A percentile compares a stretch with the other conserved stretches of the same genome.
These are phyloP conservation scores for Prunus yedoensis DNA, from an alignment of 331 rosid species.

Conservation along the genomic window DNA sequence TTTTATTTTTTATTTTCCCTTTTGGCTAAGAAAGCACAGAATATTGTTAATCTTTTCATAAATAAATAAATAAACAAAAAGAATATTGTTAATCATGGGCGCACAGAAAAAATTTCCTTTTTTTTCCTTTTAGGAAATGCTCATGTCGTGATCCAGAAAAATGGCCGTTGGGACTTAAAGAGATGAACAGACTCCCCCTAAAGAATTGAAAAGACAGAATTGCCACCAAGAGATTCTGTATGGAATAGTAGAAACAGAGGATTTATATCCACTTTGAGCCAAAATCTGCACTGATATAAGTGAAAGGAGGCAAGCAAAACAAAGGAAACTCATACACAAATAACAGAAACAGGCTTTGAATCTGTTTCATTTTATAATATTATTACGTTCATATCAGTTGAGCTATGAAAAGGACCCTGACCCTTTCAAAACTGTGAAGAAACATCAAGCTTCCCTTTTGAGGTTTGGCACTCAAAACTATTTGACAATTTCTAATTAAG, in stretches of 20 bases:
- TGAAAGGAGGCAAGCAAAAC: neutral
- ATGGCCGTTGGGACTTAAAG: neutral
- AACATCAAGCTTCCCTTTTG: neutral
- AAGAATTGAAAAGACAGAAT: neutral
- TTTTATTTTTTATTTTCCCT: no score
- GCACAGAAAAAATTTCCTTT: no score
- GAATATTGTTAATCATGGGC: no score
- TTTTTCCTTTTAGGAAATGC: no score
- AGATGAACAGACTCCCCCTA: neutral
- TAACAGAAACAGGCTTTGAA: no score
- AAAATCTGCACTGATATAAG: neutral
- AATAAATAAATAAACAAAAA: no score
- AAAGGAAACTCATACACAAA: neutral
- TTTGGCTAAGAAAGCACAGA: no score
- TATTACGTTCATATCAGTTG: neutral
- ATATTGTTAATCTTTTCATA: no score
- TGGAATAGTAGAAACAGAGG: neutral
- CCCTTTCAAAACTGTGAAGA: neutral
- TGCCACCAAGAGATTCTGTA: neutral
- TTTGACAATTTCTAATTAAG: neutral
- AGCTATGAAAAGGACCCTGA: neutral
- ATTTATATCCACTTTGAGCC: neutral
- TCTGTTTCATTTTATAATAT: neutral
- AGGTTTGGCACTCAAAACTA: neutral
- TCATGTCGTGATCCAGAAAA: neutral